Evolutionary conservation across 331 rosid species (phyloP).

Genomic region (Phaseolus coccineus): DNA sequence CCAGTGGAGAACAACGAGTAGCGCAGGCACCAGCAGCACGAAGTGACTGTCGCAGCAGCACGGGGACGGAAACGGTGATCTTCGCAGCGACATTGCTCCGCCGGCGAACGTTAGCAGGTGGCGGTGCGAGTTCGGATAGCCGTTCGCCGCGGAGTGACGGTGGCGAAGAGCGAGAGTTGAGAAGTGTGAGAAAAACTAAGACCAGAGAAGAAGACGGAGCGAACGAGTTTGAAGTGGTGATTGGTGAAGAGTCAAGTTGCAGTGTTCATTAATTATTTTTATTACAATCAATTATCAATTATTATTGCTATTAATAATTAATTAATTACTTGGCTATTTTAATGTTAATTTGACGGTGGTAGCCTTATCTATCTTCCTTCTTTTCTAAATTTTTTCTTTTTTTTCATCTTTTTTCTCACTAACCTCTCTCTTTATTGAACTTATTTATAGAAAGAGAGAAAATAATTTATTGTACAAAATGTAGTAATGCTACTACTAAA

Average conservation of each 20-base stretch:
- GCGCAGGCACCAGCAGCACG: slow-evolving; percentile 34
- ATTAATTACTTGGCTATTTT: neutral
- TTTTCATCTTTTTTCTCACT: accelerated
- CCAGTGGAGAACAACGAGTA: slow-evolving; percentile 50
- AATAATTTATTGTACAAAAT: too few relatives aligned
- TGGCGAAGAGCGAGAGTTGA: slow-evolving; percentile 17
- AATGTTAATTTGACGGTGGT: slow-evolving; percentile 35
- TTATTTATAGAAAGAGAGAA: too few relatives aligned
- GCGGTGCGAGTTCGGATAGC: neutral
- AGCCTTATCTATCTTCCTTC: neutral
- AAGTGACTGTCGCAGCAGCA: slow-evolving; percentile 32
- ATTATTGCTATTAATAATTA: neutral
- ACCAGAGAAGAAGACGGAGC: slow-evolving; percentile 13
- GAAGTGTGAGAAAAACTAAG: slow-evolving; percentile 42
- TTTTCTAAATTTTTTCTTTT: neutral
- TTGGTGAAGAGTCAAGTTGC: slow-evolving; percentile 52
- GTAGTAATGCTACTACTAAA: too few relatives aligned
- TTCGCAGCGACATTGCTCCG: slow-evolving; percentile 62
- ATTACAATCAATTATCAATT: slow-evolving; percentile 12
- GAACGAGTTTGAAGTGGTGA: slow-evolving; percentile 17
- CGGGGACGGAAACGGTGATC: slow-evolving; percentile 9
- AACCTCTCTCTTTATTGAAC: too few relatives aligned
- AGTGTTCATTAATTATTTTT: slow-evolving; percentile 35
- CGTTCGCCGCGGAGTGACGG: slow-evolving; percentile 38
- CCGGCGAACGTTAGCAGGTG: slow-evolving; percentile 34